Base-by-base conservation (phyloP, 1,139 yeast genomes). In the Hanseniaspora gamundiae region DNA sequence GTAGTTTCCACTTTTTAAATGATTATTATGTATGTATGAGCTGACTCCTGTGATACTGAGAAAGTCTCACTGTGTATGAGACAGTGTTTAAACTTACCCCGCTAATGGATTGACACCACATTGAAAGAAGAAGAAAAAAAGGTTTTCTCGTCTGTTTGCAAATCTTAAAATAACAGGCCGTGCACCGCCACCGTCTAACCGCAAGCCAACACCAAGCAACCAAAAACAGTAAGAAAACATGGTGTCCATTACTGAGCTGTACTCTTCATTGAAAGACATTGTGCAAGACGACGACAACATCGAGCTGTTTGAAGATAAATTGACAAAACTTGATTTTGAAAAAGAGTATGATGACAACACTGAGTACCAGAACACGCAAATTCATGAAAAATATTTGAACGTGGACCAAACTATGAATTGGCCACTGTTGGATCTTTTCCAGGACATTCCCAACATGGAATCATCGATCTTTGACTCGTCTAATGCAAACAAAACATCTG, bases 381-480 rank as follows among this genome's bases (percentile, higher is more conserved):
- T 43, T 14, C 13, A 30, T 16, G 35, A 35, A 8, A 41, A 41
- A 3, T 49, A 59, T 22, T 50, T 53, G 39, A 42, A 47, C 10
- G 48, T 57, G 13, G 26, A 35, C 26, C 27, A 28, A 14, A 45
- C 50, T 11, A 42, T 58, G 30, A 49, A 59, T 1, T 57, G 63
- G 62, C 48, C 48, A 10, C 45, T 63, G 19, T 49, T 63, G 22
- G 65, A 61, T 42, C 33, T 52, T 4, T 53, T 61, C 14, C 66
- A 60, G 45, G 44, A 44, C 13, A 50, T 54, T 1, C 62, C 63
- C 3, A 45, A 49, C 30, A 42, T 47, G 45, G 42, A 51, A 40
- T 48, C 50, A 28, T 42, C 51, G 33, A 44, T 45, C 14, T 40
- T 43, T 9, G 45, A 46, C 16, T 44, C 44, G 16, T 33, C 42